phyloP scores from a whole-genome alignment of 805 yeast genomes.

The Ogataea paradorogensis region DNA sequence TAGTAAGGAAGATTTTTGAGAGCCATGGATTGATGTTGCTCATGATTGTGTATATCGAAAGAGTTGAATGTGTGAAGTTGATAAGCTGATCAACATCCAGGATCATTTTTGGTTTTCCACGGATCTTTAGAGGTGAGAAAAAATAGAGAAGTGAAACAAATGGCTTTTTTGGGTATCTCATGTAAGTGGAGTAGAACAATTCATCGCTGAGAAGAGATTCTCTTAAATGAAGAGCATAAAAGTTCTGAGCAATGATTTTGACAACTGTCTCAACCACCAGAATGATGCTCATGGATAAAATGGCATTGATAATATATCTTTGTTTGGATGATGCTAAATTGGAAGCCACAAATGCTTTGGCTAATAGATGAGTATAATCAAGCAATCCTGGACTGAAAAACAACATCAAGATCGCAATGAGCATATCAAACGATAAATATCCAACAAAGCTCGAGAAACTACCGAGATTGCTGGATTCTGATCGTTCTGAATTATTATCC shows the following conservation, averaged over 20 bases:
- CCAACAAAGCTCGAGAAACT: constrained; percentile 12
- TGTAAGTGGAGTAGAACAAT: constrained; percentile 13
- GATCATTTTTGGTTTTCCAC: constrained; percentile 14
- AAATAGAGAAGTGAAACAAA: constrained; percentile 22
- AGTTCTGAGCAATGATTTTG: constrained; percentile 3
- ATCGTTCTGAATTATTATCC: constrained; percentile 5
- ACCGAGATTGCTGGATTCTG: not conserved
- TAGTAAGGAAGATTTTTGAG: constrained; percentile 13
- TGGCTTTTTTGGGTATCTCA: constrained; percentile 22
- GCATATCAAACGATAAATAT: constrained; percentile 17
- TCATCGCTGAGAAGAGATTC: constrained; percentile 8
- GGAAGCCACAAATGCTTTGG: constrained; percentile 36
- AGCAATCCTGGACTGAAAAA: constrained; percentile 24
- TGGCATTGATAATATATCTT: constrained; percentile 29
- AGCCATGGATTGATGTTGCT: constrained; percentile 29
- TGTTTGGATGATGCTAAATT: constrained; percentile 31
- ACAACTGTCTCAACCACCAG: constrained; percentile 16
- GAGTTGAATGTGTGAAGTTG: constrained; percentile 27
- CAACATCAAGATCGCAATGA: constrained; percentile 19
- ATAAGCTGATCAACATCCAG: constrained; percentile 29
- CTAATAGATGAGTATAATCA: constrained; percentile 28
- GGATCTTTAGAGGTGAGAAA: constrained; percentile 19
- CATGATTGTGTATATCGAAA: constrained; percentile 32
- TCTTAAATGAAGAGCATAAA: constrained; percentile 12
- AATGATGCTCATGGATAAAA: constrained; percentile 24